Conservation (phyloP, 2,329 filamentous ascomycete genomes). For the Epichloe aotearoae region DNA sequence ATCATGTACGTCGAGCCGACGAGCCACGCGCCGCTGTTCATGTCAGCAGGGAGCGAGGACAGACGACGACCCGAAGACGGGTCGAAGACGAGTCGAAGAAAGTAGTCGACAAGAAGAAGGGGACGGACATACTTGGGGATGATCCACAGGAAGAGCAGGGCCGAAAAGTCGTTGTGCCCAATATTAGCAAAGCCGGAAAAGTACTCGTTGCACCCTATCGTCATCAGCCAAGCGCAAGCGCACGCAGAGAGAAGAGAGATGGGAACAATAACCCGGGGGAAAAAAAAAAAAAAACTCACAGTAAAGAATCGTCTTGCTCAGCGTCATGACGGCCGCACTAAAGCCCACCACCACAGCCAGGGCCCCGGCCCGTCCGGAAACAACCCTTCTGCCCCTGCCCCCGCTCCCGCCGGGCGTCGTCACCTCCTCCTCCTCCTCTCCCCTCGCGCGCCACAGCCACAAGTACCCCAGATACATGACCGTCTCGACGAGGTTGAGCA, state of each 20-base stretch:
- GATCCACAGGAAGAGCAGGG: slow-evolving; percentile 40
- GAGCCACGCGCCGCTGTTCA: slow-evolving; percentile 39
- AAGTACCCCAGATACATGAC: slow-evolving; percentile 48
- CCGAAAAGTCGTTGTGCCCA: slow-evolving; percentile 35
- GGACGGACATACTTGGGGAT: slow-evolving; percentile 39
- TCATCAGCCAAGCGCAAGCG: neutral
- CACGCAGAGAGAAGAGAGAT: neutral
- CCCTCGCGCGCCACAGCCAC: slow-evolving; percentile 19
- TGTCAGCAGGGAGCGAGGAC: neutral
- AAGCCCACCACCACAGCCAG: slow-evolving; percentile 35
- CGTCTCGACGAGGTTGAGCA: slow-evolving; percentile 57
- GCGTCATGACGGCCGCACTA: slow-evolving; percentile 43
- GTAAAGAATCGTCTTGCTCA: slow-evolving; percentile 49
- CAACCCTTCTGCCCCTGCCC: slow-evolving; percentile 13
- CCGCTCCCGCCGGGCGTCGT: no score
- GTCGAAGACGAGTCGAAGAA: neutral
- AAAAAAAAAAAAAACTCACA: slow-evolving; percentile 27
- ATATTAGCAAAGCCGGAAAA: slow-evolving; percentile 43
- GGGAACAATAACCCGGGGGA: no score
- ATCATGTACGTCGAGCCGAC: slow-evolving; percentile 39
- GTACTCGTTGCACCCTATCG: slow-evolving; percentile 41
- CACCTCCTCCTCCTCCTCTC: neutral
- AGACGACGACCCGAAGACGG: neutral
- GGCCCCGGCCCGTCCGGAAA: slow-evolving; percentile 31
- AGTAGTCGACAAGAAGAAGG: neutral